Base-by-base conservation (phyloP, 2,329 filamentous ascomycete genomes). In the Penicillium griseofulvum region DNA sequence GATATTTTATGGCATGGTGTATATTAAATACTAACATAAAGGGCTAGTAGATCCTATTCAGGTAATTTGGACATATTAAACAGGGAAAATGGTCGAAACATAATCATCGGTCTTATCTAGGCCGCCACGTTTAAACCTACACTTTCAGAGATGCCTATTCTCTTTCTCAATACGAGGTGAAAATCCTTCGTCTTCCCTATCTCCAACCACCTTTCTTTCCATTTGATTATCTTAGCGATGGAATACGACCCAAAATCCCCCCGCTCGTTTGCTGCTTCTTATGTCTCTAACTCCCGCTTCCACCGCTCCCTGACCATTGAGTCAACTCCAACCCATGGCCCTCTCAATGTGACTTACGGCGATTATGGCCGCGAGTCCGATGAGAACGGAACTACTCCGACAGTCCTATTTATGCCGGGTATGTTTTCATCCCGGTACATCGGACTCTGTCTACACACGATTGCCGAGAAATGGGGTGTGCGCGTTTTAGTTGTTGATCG, bases 381-480 rank as follows among this genome's bases (percentile, higher is more conserved):
- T 34, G n/a, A 36, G 6, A 26, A 22, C 11, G 51, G 17, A 10
- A 38, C n/a, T 29, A 24, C 38, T 1, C 51, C 54, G 5, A 55
- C 49, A 17, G 11, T 54, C 9, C 34, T 49, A 2, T 26, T 56
- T 8, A 33, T 53, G 16, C 45, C 51, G 16, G 45, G 58, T 26
- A 59, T 55, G 45, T 31, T 50, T 29, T 54, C 33, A 36, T 49
- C 46, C 37, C 22, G 45, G 19, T 51, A 50, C 31, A 12, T 51
- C 16, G 52, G 52, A 10, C 9, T 54, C 5, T 51, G 48, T n/a
- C n/a, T 36, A 9, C 47, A 54, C 12, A 5, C 28, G 5, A 45
- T 54, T 16, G 52, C 52, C n/a, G 47, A 54, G 12, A 51, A 54
- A 51, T 24, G 28, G 19, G 52, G 52, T 16, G 52, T 54, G 16